Conservation (phyloP, 495 filamentous ascomycete genomes). For the Tricharina praecox region DNA sequence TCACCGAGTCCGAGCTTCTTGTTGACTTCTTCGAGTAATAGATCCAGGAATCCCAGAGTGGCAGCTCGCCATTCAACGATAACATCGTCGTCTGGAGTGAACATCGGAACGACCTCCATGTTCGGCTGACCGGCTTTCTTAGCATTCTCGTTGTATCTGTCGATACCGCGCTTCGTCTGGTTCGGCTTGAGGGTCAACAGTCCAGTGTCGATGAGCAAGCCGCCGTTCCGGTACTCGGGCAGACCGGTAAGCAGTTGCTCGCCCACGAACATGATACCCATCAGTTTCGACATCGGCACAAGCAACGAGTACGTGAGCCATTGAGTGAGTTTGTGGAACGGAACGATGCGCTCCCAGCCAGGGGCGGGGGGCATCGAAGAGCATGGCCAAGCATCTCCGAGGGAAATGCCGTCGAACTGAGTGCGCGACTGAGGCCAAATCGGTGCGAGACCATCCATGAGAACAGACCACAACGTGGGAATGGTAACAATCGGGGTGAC, state of each 20-base stretch:
- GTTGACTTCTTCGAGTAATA: slow-evolving; percentile 58
- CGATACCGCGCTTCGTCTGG: slow-evolving; percentile 48
- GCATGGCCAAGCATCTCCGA: slow-evolving; percentile 92
- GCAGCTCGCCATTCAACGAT: slow-evolving; percentile 76
- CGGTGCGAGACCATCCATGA: slow-evolving; percentile 70
- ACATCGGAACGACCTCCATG: slow-evolving; percentile 55
- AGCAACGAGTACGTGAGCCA: slow-evolving; percentile 83
- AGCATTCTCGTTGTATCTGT: slow-evolving; percentile 55
- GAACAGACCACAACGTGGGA: slow-evolving; percentile 76
- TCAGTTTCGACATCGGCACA: slow-evolving; percentile 65
- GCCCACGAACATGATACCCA: slow-evolving; percentile 61
- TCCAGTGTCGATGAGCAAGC: slow-evolving; percentile 65
- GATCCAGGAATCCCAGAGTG: slow-evolving; percentile 70
- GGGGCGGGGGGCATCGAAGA: slow-evolving; percentile 60
- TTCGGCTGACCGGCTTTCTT: slow-evolving; percentile 56
- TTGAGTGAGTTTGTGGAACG: slow-evolving; percentile 84
- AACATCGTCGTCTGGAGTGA: slow-evolving; percentile 63
- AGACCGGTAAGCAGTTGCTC: slow-evolving; percentile 64
- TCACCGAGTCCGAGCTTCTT: slow-evolving; percentile 34
- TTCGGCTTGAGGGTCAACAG: slow-evolving; percentile 56
- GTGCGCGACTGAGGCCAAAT: slow-evolving; percentile 88
- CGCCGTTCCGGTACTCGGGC: slow-evolving; percentile 78
- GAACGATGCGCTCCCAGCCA: slow-evolving; percentile 80
- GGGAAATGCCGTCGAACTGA: slow-evolving; percentile 67
- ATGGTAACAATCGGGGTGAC: slow-evolving; percentile 64